phyloP scores from a whole-genome alignment of 2,329 filamentous ascomycete genomes.

The Pseudogymnoascus sp. region DNA sequence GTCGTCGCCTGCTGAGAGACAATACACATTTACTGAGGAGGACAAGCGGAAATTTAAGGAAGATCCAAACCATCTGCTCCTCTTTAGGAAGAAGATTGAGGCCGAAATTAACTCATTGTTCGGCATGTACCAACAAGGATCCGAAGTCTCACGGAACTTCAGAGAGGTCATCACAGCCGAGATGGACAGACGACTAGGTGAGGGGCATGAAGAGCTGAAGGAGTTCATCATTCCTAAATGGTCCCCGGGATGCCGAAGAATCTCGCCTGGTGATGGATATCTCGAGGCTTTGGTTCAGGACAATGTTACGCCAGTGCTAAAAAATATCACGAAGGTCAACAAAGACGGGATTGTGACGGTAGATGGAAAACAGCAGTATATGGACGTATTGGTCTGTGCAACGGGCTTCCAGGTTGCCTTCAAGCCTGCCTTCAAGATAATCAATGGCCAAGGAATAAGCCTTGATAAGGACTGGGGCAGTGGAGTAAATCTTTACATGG shows the following conservation, averaged over 20 bases:
- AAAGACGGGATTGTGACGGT: neutral
- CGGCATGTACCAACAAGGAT: slow-evolving; percentile 34
- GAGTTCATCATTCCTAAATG: slow-evolving; percentile 14
- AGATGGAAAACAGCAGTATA: neutral
- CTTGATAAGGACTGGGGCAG: slow-evolving; percentile 18
- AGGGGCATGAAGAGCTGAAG: slow-evolving; percentile 28
- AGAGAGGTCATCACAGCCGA: slow-evolving; percentile 34
- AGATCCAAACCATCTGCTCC: slow-evolving; percentile 33
- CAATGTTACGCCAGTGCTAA: slow-evolving; percentile 30
- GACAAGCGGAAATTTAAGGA: slow-evolving; percentile 32
- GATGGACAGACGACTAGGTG: slow-evolving; percentile 35
- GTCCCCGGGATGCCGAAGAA: slow-evolving; percentile 28
- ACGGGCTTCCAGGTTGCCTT: slow-evolving; percentile 28
- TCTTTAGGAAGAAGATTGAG: slow-evolving; percentile 36
- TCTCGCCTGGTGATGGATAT: slow-evolving; percentile 84
- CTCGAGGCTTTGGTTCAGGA: neutral
- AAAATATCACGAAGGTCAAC: slow-evolving; percentile 23
- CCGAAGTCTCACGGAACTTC: slow-evolving; percentile 32
- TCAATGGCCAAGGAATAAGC: slow-evolving; percentile 14
- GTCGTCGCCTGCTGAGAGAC: slow-evolving; percentile 29
- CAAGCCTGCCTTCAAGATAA: slow-evolving; percentile 19
- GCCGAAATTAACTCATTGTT: slow-evolving; percentile 35
- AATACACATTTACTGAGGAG: slow-evolving; percentile 33
- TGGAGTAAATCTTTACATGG: slow-evolving; percentile 18
- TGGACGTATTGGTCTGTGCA: slow-evolving; percentile 30